phyloP scores from a whole-genome alignment of 495 filamentous ascomycete species.

The Filosporella fistucella region DNA sequence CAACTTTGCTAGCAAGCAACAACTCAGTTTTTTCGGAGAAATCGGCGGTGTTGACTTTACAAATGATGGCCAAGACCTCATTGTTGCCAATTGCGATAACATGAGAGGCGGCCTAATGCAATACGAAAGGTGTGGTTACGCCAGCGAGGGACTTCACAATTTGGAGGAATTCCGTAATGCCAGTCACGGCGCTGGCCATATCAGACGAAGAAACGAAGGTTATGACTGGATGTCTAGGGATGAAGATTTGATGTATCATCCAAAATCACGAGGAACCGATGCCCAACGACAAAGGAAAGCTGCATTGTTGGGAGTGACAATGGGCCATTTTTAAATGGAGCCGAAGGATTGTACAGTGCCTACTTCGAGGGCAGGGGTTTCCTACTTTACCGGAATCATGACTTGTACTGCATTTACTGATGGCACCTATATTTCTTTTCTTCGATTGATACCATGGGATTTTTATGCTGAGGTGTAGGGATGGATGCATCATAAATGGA shows the following conservation, averaged over 20 bases:
- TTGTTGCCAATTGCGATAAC: slow-evolving; percentile 70
- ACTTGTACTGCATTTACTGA: no score
- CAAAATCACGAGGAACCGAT: slow-evolving; percentile 15
- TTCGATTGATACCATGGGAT: no score
- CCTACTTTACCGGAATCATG: no score
- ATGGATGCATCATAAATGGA: no score
- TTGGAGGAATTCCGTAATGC: slow-evolving; percentile 5
- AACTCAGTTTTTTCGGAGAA: slow-evolving; percentile 81
- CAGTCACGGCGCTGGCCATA: no score
- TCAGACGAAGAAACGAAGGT: slow-evolving; percentile 10
- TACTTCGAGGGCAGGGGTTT: no score
- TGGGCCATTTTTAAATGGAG: slow-evolving; percentile 15
- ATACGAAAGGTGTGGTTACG: slow-evolving; percentile 54
- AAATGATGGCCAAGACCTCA: slow-evolving; percentile 65
- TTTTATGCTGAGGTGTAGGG: no score
- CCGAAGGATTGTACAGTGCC: no score
- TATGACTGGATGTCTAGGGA: slow-evolving; percentile 33
- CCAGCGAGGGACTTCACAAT: slow-evolving; percentile 35
- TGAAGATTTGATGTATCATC: slow-evolving; percentile 22
- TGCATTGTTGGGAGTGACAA: slow-evolving; percentile 15
- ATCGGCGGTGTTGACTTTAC: slow-evolving; percentile 73
- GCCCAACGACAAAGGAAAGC: slow-evolving; percentile 11
- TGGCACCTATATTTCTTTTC: no score
- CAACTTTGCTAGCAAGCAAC: slow-evolving; percentile 63
- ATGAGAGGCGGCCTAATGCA: slow-evolving; percentile 77